A percentile compares a stretch with the other conserved stretches of the same genome.
phyloP scores from a whole-genome alignment of 140 eudicot genomes.

The Erigeron philadelphicus region DNA sequence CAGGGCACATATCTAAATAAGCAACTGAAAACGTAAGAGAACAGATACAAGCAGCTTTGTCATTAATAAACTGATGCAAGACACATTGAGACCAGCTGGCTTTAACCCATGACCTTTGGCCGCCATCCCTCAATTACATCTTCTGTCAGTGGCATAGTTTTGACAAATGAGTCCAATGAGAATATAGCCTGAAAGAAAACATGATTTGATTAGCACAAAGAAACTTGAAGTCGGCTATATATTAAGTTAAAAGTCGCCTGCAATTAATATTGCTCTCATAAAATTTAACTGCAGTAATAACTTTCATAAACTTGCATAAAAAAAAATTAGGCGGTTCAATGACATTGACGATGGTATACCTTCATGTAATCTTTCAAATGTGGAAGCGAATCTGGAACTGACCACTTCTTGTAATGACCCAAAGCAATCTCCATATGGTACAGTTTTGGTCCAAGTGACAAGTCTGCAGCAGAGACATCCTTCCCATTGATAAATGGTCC shows the following conservation, averaged over 20 bases:
- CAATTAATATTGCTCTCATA: constrained; percentile 9
- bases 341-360: constrained; percentile 35
- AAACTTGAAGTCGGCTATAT: not conserved
- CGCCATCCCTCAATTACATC: constrained; percentile 93
- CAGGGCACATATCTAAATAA: not conserved
- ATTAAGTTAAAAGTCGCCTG: not conserved
- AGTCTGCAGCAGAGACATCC: constrained; percentile 76
- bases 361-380: constrained; percentile 69
- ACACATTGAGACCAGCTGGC: not conserved
- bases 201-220: not conserved
- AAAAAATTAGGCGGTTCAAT: not conserved
- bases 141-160: constrained; percentile 63
- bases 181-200: constrained; percentile 47
- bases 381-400: constrained; percentile 77
- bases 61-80: constrained; percentile 1
- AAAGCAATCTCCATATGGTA: constrained; percentile 81
- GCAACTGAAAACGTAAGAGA: not conserved
- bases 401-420: constrained; percentile 90
- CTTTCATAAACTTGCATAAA: not conserved
- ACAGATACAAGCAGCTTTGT: constrained; percentile 19
- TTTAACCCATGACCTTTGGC: constrained; percentile 72
- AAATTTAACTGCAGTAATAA: not conserved
- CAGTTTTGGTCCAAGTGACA: constrained; percentile 88
- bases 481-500: constrained; percentile 85
- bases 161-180: constrained; percentile 68